Conservation (phyloP, 176 grass and related monocot genomes). For the Oryza glumipatula region DNA sequence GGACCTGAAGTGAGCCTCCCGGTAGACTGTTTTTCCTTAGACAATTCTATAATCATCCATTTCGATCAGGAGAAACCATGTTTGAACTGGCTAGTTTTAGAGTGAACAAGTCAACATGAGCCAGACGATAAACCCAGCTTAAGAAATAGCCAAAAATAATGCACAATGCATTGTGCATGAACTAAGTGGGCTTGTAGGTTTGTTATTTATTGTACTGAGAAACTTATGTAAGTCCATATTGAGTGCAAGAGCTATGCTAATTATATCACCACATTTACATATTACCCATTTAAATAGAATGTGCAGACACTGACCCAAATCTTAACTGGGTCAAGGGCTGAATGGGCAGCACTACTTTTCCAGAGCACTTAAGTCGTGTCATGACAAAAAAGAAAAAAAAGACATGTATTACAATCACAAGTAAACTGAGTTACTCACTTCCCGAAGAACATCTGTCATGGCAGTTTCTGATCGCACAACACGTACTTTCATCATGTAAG, state of each 20-base stretch:
- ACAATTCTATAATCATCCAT: neutral
- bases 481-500: conserved; percentile 68
- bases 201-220: neutral
- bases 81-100: neutral
- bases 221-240: neutral
- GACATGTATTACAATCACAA: neutral
- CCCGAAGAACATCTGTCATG: conserved; percentile 92
- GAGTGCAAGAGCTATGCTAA: neutral
- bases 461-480: conserved; percentile 82
- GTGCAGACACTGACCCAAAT: neutral
- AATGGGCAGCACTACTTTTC: neutral
- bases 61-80: neutral
- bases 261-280: neutral
- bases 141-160: neutral
- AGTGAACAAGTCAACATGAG: neutral
- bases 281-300: neutral
- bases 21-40: neutral
- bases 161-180: neutral
- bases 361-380: conserved; percentile 13
- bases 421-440: conserved; percentile 54
- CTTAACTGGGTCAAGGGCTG: neutral
- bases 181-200: neutral
- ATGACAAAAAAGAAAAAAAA: conserved; percentile 13
- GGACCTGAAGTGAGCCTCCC: neutral
- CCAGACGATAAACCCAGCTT: neutral